Base-by-base conservation (phyloP, 805 yeast genomes). In the Zygosaccharomyces siamensis region DNA sequence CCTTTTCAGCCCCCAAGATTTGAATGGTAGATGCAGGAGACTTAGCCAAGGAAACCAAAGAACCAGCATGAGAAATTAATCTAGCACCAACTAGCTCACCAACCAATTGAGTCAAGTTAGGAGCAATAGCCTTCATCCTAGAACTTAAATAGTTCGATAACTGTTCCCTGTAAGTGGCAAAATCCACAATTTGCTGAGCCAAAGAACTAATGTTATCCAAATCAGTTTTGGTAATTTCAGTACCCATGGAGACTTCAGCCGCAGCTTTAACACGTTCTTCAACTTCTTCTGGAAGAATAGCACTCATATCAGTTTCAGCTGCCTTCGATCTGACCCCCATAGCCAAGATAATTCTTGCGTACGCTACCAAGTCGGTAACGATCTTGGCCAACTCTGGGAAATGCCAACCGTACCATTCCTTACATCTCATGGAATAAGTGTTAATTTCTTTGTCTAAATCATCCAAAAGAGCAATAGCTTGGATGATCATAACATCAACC, bases 361-460 rank as follows among this genome's bases (percentile, higher is more conserved):
- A 92, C 41, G 97, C 97, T 61, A 88, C 92, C 58, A 96, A 90
- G 73, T 92, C 99, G 59, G 85, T 83, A 61, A 93, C 86, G 70
- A 92, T 89, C 79, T 93, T 93, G 63, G 97, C 97, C 81, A 93
- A 81, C 73, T 93, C 99, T 35, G 99, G 99, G 84, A 93, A 93
- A 73, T 93, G 99, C 99, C 99, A 93, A 58, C 99, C 99, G 74
- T 93, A 93, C 99, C 99, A 93, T 75, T 93, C 99, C 76, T 92
- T 93, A 74, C 92, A 82, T 76, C 99, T 84, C 99, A 93, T 93
- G 59, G 98, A 96, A 64, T 92, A 93, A 46, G 97, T 93, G 76
- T 93, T 93, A 63, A 93, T 80, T 72, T 93, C 99, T 75, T 93
- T 93, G 76, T 93, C 99, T 63, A 93, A 79, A 66, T 93, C 97